Conservation (phyloP, 2,329 filamentous ascomycete genomes). For the Bipolaris zeicola region DNA sequence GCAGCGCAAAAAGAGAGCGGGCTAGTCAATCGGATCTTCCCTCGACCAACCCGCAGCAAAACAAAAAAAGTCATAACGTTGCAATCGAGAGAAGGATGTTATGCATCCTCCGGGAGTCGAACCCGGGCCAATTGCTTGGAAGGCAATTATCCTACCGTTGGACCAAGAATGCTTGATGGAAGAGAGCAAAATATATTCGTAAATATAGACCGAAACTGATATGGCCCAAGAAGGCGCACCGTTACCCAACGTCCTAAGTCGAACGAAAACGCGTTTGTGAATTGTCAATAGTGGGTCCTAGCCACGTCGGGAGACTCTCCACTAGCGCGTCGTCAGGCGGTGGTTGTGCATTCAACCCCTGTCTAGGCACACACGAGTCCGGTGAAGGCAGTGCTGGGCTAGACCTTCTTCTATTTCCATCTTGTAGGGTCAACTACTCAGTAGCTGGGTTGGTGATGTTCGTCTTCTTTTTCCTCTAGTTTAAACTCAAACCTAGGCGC, state of each 20-base stretch:
- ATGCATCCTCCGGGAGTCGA: conserved; percentile 8
- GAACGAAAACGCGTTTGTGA: not conserved
- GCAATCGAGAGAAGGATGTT: conserved; percentile 6
- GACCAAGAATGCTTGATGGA: conserved; percentile 9
- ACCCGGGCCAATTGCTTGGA: conserved; percentile 9
- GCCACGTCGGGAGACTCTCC: not conserved
- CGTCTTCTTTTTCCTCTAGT: not conserved
- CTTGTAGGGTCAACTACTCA: too few relatives aligned
- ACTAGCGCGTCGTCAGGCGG: not conserved
- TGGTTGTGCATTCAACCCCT: too few relatives aligned
- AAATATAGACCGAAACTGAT: not conserved
- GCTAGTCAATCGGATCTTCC: too few relatives aligned
- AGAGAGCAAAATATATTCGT: not conserved
- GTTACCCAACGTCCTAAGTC: too few relatives aligned
- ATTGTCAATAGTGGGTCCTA: not conserved
- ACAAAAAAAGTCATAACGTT: not conserved
- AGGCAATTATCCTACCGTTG: conserved; percentile 9
- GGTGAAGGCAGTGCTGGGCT: not conserved
- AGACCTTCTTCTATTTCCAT: too few relatives aligned
- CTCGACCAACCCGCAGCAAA: not conserved
- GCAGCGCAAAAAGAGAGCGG: not conserved
- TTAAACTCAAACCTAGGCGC: too few relatives aligned
- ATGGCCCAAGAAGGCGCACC: not conserved
- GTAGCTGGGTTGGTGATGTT: not conserved
- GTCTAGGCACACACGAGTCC: not conserved